These are phyloP conservation scores for Candida andamanensis DNA, from an alignment of 805 yeast species.

Conservation along the genomic window DNA sequence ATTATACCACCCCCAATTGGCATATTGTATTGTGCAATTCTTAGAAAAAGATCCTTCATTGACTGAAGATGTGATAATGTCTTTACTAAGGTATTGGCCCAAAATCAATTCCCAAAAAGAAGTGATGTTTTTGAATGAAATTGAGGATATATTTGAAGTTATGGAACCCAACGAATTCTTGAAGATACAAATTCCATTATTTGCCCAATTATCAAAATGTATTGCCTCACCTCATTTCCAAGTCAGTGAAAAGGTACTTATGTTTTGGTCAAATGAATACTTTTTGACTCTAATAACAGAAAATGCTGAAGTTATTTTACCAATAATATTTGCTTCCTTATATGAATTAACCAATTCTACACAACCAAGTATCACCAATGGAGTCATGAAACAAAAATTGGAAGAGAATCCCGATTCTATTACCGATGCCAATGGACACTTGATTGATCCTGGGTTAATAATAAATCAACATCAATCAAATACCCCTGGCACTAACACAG, in stretches of 20 bases:
- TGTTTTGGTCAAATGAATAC: slow-evolving; percentile 93
- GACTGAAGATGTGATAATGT: slow-evolving; percentile 96
- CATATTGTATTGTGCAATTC: slow-evolving; percentile 95
- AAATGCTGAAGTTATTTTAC: slow-evolving; percentile 85
- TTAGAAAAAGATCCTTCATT: slow-evolving; percentile 87
- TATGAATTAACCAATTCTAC: slow-evolving; percentile 69
- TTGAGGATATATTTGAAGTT: slow-evolving; percentile 94
- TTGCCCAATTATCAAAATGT: slow-evolving; percentile 91
- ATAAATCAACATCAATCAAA: slow-evolving; percentile 12
- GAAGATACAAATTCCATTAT: slow-evolving; percentile 87
- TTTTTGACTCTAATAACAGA: slow-evolving; percentile 87
- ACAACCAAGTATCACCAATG: slow-evolving; percentile 40
- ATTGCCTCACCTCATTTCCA: slow-evolving; percentile 95
- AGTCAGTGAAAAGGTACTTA: slow-evolving; percentile 90
- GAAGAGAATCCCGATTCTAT: slow-evolving; percentile 32
- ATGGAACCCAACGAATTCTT: slow-evolving; percentile 91
- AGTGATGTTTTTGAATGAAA: slow-evolving; percentile 90
- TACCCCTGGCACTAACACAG: slow-evolving; percentile 3
- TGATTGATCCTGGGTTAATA: slow-evolving; percentile 33
- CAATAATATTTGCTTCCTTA: slow-evolving; percentile 84
- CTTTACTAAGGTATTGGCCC: slow-evolving; percentile 92
- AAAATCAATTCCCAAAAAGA: slow-evolving; percentile 92
- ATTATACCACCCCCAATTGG: slow-evolving; percentile 92
- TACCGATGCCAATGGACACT: slow-evolving; percentile 40
- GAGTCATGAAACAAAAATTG: slow-evolving; percentile 34